Conservation (phyloP, 2,329 filamentous ascomycete genomes). For the Talaromyces albobiverticillius region DNA sequence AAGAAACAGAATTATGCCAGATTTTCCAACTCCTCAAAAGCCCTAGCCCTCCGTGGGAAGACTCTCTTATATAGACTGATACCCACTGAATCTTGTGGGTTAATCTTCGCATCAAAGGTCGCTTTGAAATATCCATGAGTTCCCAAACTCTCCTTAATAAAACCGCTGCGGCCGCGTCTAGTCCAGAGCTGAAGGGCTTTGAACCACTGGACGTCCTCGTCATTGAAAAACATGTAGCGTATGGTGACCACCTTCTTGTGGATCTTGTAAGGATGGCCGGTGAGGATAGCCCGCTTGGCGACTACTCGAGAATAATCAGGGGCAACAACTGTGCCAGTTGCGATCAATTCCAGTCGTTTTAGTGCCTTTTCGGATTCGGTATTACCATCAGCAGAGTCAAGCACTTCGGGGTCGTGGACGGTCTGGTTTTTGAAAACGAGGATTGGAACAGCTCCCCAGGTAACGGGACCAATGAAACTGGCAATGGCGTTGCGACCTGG, state of each 20-base stretch:
- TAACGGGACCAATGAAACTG: constrained; percentile 83
- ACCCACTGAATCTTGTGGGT: constrained; percentile 89
- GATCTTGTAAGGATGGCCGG: constrained; percentile 97
- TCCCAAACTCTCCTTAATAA: constrained; percentile 88
- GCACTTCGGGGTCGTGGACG: constrained; percentile 37
- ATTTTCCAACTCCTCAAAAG: constrained; percentile 36
- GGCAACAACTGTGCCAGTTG: constrained; percentile 80
- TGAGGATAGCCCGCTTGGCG: constrained; percentile 89
- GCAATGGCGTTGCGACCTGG: constrained; percentile 87
- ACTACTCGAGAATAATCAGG: constrained; percentile 74
- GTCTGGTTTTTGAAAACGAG: constrained; percentile 72
- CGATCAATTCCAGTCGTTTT: constrained; percentile 67
- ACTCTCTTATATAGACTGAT: constrained; percentile 86
- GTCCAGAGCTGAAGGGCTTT: constrained; percentile 96
- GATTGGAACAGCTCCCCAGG: constrained; percentile 87
- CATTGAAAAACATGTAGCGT: constrained; percentile 99
- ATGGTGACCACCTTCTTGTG: constrained; percentile 97
- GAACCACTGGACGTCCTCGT: constrained; percentile 95
- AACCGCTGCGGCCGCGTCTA: constrained; percentile 79
- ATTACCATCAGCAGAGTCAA: constrained; percentile 44
- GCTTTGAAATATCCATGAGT: constrained; percentile 99
- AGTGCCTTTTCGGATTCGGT: constrained; percentile 32
- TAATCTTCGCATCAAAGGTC: constrained; percentile 92
- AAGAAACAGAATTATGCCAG: constrained; percentile 1
- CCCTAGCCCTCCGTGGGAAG: constrained; percentile 68